A percentile compares a stretch with the other conserved stretches of the same genome.
Conservation (phyloP, 2,329 filamentous ascomycete genomes). For the Ophiocordyceps australis region DNA sequence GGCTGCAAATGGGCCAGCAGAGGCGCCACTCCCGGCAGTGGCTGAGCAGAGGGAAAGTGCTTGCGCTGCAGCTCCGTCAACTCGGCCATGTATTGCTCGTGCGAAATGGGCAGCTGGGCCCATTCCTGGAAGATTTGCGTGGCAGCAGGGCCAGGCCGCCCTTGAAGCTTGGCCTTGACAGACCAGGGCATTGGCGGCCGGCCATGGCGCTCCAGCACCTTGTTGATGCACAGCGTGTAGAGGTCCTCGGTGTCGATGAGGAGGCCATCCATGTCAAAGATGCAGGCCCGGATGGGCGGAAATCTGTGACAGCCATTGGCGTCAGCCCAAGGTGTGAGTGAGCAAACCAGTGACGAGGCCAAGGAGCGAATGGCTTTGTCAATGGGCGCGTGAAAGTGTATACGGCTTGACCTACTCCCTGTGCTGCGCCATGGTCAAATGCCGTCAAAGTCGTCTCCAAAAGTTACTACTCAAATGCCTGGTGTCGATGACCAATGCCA, state of each 20-base stretch:
- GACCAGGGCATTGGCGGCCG: conserved; percentile 71
- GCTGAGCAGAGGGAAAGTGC: conserved; percentile 56
- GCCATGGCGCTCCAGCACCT: conserved; percentile 57
- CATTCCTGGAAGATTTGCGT: conserved; percentile 49
- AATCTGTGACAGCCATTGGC: conserved; percentile 34
- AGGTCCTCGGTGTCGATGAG: conserved; percentile 84
- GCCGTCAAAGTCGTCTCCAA: too few relatives aligned
- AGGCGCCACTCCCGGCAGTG: conserved; percentile 59
- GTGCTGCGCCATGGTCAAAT: too few relatives aligned
- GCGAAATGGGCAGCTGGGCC: conserved; percentile 66
- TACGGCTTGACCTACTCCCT: too few relatives aligned
- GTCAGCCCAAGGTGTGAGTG: too few relatives aligned
- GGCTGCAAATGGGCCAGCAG: conserved; percentile 44
- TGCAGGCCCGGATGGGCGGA: conserved; percentile 69
- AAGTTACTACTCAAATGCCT: too few relatives aligned
- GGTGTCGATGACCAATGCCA: too few relatives aligned
- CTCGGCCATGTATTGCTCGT: conserved; percentile 45
- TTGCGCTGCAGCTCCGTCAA: conserved; percentile 46
- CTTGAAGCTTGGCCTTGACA: conserved; percentile 73
- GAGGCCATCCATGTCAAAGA: conserved; percentile 98
- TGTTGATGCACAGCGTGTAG: conserved; percentile 73
- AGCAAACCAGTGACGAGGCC: too few relatives aligned
- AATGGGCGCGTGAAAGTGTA: too few relatives aligned
- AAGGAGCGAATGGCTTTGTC: too few relatives aligned
- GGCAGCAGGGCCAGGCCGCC: conserved; percentile 33